A percentile compares a stretch with the other conserved stretches of the same genome.
These are phyloP conservation scores for thale cress (Arabidopsis thaliana) DNA, from an alignment of 345 rosid genomes.

Conservation along the genomic window TAIR10.1 NC_003076.8:23554501-23555000, in stretches of 20 bases:
- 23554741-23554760: constrained; percentile 86
- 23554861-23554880: constrained; percentile 78
- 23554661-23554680: constrained; percentile 69
- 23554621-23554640: constrained; percentile 73
- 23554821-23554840: constrained; percentile 63
- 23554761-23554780: constrained; percentile 72
- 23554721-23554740: constrained; percentile 70
- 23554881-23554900: constrained; percentile 89
- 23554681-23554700: constrained; percentile 86
- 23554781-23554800: constrained; percentile 57
- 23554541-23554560: constrained; percentile 79
- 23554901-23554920: constrained; percentile 87
- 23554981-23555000: constrained; percentile 52
- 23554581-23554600: constrained; percentile 86
- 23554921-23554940: constrained; percentile 51
- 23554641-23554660: constrained; percentile 84
- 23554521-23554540: background rate
- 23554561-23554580: constrained; percentile 86
- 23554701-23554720: constrained; percentile 72
- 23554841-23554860: constrained; percentile 78
- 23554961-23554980: constrained; percentile 74
- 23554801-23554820: constrained; percentile 52
- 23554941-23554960: constrained; percentile 63
- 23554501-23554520: constrained; percentile 5
- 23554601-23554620: constrained; percentile 79